Evolutionary conservation across 164 flowering plant genomes (phyloP).

Genomic region (Stephania yunnanensis): DNA sequence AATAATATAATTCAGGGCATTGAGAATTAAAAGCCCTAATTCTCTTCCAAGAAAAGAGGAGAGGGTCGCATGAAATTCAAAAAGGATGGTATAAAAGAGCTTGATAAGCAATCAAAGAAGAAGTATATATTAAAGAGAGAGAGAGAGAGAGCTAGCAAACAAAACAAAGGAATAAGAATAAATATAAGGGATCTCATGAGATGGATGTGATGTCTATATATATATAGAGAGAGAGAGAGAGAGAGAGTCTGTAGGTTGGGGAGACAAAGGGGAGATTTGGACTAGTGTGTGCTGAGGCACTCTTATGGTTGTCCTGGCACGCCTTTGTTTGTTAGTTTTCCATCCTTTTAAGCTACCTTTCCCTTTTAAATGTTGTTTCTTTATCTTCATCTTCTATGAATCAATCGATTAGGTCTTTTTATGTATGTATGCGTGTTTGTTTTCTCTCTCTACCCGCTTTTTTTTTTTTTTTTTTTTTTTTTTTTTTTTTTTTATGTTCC

Average conservation of each 20-base stretch:
- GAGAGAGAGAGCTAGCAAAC: not conserved
- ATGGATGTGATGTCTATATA: not conserved
- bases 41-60: slow-evolving; percentile 1
- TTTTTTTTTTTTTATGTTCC: slow-evolving; percentile 10
- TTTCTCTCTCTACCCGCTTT: not conserved
- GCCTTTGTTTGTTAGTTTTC: not conserved
- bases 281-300: not conserved
- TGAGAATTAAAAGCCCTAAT: too few species aligned
- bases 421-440: not conserved
- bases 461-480: not conserved
- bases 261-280: not conserved
- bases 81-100: not conserved
- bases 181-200: not conserved
- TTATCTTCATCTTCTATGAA: not conserved
- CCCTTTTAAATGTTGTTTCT: not conserved
- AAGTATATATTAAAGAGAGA: not conserved
- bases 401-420: too few species aligned
- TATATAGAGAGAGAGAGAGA: too few species aligned
- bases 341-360: not conserved
- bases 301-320: not conserved
- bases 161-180: not conserved
- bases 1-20: too few species aligned
- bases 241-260: not conserved
- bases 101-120: not conserved
- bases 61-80: not conserved